These are phyloP conservation scores for Bipolaris victoriae DNA, from an alignment of 2,329 filamentous ascomycete genomes.

Conservation along the genomic window DNA sequence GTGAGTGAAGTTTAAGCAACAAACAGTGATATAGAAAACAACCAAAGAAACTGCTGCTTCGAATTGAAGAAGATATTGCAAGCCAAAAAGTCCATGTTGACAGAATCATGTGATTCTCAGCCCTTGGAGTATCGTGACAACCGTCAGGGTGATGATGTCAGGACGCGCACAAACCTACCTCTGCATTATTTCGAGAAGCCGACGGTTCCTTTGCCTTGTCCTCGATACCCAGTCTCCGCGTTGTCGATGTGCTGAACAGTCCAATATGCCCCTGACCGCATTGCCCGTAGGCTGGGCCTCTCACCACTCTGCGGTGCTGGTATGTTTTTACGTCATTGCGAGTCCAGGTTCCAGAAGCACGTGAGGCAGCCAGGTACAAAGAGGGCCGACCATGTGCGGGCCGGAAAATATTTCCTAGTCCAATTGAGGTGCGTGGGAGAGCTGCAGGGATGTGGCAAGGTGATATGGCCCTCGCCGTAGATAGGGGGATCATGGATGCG, in stretches of 20 bases:
- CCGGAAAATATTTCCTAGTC: conserved; percentile 13
- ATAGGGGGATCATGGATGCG: conserved; percentile 16
- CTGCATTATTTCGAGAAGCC: conserved; percentile 3
- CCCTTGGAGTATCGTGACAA: background rate
- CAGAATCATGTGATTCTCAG: background rate
- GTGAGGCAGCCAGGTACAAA: conserved; percentile 35
- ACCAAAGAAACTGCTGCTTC: too few relatives aligned
- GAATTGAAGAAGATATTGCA: background rate
- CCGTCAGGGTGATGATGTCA: background rate
- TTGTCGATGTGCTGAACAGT: conserved; percentile 30
- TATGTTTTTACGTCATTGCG: conserved; percentile 15
- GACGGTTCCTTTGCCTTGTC: conserved; percentile 15
- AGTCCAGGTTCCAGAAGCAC: conserved; percentile 37
- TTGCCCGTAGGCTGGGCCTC: conserved; percentile 3
- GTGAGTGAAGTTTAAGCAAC: background rate
- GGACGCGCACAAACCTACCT: conserved; percentile 21
- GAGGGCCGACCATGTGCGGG: conserved; percentile 23
- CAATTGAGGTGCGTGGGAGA: conserved; percentile 12
- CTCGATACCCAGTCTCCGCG: conserved; percentile 15
- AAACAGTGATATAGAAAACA: background rate
- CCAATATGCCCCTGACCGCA: conserved; percentile 7
- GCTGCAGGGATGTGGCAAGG: conserved; percentile 16
- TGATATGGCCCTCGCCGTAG: conserved; percentile 28
- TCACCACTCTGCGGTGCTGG: background rate
- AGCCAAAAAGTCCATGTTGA: background rate